These are phyloP conservation scores for Aspergillus ochraceoroseus DNA, from an alignment of 2,329 filamentous ascomycete genomes.

Conservation along the genomic window DNA sequence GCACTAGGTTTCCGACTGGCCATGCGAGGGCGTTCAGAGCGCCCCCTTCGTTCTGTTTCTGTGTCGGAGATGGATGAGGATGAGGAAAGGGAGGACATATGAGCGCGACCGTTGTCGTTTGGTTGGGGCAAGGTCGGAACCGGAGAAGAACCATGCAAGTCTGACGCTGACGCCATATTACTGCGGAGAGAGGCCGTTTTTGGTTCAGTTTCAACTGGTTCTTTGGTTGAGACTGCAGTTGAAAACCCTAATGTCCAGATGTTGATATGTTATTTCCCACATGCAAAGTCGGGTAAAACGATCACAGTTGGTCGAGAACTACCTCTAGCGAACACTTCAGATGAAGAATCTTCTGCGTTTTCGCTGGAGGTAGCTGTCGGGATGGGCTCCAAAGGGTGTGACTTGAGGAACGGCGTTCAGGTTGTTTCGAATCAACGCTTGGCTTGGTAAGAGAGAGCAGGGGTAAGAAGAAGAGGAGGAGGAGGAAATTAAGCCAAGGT, in stretches of 20 bases:
- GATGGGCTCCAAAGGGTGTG: conserved; percentile 21
- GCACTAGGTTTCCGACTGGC: conserved; percentile 73
- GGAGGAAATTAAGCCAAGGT: conserved; percentile 8
- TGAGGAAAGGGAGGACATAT: conserved; percentile 42
- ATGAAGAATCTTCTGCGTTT: conserved; percentile 36
- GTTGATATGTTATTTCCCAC: conserved; percentile 10
- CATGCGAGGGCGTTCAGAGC: conserved; percentile 59
- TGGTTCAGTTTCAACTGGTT: conserved; percentile 13
- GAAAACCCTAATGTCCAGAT: conserved; percentile 1
- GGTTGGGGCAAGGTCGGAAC: conserved; percentile 40
- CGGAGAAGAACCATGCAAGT: conserved; percentile 37
- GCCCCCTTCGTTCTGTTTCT: conserved; percentile 41
- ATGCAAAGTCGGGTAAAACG: not conserved
- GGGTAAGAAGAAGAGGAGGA: conserved; percentile 12
- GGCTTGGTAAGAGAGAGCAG: conserved; percentile 12
- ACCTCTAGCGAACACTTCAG: conserved; percentile 39
- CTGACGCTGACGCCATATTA: conserved; percentile 36
- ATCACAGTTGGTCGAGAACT: conserved; percentile 23
- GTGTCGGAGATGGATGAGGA: conserved; percentile 49
- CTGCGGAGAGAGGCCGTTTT: conserved; percentile 9
- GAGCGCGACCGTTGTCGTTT: conserved; percentile 37
- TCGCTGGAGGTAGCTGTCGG: conserved; percentile 37
- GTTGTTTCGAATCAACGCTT: conserved; percentile 10
- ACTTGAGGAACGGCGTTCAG: conserved; percentile 17
- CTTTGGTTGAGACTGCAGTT: conserved; percentile 14